Evolutionary conservation across 345 rosid species (phyloP), one percentile per base, ranked within the genome.

Genomic region (Schrenkiella parvula): DNA sequence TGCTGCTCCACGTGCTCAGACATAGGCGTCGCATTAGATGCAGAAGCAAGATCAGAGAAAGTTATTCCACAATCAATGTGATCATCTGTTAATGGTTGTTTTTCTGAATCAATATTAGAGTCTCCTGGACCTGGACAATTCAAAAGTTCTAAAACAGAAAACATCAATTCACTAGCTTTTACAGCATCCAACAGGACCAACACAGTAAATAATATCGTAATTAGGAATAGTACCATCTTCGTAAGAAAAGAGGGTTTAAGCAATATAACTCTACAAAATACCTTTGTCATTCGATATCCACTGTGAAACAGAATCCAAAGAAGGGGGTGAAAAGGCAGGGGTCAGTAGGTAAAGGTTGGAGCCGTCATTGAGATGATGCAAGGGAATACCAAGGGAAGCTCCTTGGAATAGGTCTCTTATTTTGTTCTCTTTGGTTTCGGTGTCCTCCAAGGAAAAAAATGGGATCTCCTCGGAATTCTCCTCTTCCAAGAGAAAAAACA

Each of bases 361-460:
- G 39, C 97, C 91, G 65, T 93, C 92, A 78, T 84, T 88, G 73
- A 82, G 84, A 85, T 82, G 82, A 80, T 84, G 85, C 70, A 84
- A 76, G 42, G 92, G 95, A 35, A 88, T 81, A 62, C 88, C 91
- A 62, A 77, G 54, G 10, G 76, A 29, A 75, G 79, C 79, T 83
- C 84, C 78, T 64, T 74, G 74, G 71, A 22, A 63, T 5, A 59
- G 39, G 77, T 65, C 43, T 34, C 67, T 67, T 73, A 70, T 73
- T 69, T 61, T 39, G 15, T 52, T 82, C 64, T 43, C 66, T 51
- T 69, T 78, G 53, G 50, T 81, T 43, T 70, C 72, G 8, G 31
- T 55, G 10, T 74, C 80, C 44, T 11, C 79, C 64, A 47, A 57
- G 47, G 83, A 67, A 71, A 79, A 84, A 23, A 88, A 86, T 23